Base-by-base conservation (phyloP, 2,329 filamentous ascomycete genomes). In the Fusarium fujikuroi region DNA sequence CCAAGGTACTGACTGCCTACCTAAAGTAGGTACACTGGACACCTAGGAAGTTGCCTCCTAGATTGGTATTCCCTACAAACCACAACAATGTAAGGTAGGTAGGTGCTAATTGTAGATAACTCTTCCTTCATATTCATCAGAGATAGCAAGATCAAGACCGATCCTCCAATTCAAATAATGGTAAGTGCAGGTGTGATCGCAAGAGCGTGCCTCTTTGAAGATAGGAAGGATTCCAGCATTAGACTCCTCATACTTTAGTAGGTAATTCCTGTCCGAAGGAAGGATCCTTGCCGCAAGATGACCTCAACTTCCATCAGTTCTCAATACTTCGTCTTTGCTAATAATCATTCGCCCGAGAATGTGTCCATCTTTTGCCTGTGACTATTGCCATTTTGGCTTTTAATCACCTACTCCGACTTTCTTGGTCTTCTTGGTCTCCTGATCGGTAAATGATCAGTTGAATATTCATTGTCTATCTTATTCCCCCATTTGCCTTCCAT, bases 361-460 rank as follows among this genome's bases (percentile, higher is more conserved):
- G 70, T 56, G 44, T 65, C 59, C 60, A 57, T 61, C 57, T 44
- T 61, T 63, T 58, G 63, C 60, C 59, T 70, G 70, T 67, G 63
- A 69, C 54, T 54, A 63, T 66, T 69, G 70, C 66, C 71, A 70
- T 71, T 69, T 65, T 69, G 72, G 73, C 69, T 72, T 72, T 46
- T 60, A 62, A 73, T 71, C 63, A 50, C 61, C 66, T 65, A 63
- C 53, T 60, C 46, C 61, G 52, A 39, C 61, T 66, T 74, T 75
- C 66, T 75, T 76, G 75, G 54, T 75, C 49, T 69, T 68, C 69
- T 78, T 73, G 66, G 54, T 74, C 47, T 54, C 50, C 66, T 70
- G 69, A 59, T 68, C 59, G 49, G 47, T 69, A 57, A 69, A 69
- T 65, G 58, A 74, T 63, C 71, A 72, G 62, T 62, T 67, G 54